Conservation (phyloP, 2,329 filamentous ascomycete species). For the Cytospora schulzeri region DNA sequence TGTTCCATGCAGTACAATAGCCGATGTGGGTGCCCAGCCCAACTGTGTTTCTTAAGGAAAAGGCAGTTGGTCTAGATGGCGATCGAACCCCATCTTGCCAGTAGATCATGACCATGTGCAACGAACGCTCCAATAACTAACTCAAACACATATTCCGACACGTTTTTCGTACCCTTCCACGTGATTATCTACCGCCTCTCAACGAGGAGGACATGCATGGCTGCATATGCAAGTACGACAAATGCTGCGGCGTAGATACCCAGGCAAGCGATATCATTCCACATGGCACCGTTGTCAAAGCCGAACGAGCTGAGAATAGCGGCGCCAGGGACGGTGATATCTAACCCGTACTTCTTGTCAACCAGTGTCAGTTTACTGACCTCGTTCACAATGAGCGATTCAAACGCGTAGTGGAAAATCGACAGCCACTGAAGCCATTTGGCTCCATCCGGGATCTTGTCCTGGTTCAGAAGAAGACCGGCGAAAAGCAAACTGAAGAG, state of each 20-base stretch:
- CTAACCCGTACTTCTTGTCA: conserved; percentile 92
- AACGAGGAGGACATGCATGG: conserved; percentile 91
- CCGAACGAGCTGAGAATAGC: conserved; percentile 94
- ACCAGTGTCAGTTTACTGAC: conserved; percentile 86
- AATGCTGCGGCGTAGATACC: conserved; percentile 82
- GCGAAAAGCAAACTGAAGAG: conserved; percentile 94
- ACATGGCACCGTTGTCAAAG: conserved; percentile 84
- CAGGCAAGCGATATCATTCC: conserved; percentile 80
- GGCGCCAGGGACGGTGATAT: conserved; percentile 93
- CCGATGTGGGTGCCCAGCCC: not conserved
- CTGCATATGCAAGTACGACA: conserved; percentile 82
- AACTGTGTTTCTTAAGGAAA: conserved; percentile 9
- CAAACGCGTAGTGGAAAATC: conserved; percentile 98
- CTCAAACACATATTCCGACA: conserved; percentile 10
- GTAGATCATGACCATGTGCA: conserved; percentile 5
- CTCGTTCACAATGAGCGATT: conserved; percentile 96
- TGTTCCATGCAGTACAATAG: conserved; percentile 27
- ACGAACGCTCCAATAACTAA: conserved; percentile 7
- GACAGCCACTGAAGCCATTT: conserved; percentile 91
- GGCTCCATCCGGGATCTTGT: conserved; percentile 83
- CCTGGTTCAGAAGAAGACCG: conserved; percentile 89
- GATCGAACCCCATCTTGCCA: conserved; percentile 8
- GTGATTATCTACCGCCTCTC: conserved; percentile 75
- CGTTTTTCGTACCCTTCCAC: not conserved
- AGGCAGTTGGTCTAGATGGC: conserved; percentile 17